Evolutionary conservation across 2,329 filamentous ascomycete species (phyloP).

Genomic region (Biscogniauxia marginata): DNA sequence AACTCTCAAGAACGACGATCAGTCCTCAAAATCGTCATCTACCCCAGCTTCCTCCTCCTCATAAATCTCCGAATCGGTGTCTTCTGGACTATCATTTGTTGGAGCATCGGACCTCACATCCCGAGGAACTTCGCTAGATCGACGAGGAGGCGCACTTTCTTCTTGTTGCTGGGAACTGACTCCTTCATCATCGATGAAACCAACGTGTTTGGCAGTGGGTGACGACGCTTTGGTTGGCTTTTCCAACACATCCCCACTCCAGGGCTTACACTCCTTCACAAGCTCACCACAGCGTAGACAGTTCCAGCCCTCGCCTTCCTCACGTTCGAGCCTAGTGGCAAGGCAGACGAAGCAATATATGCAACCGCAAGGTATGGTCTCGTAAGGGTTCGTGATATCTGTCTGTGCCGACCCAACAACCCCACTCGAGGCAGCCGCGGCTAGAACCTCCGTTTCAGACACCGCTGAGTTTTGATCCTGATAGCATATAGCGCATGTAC

Average conservation of each 20-base stretch:
- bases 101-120: conserved; percentile 5
- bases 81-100: conserved; percentile 17
- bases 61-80: conserved; percentile 33
- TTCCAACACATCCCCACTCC: conserved; percentile 85
- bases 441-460: conserved; percentile 74
- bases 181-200: conserved; percentile 56
- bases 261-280: conserved; percentile 83
- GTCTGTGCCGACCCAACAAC: conserved; percentile 86
- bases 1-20: conserved; percentile 7
- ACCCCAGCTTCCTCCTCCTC: conserved; percentile 34
- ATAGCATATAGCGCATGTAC: conserved; percentile 96
- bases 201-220: conserved; percentile 55
- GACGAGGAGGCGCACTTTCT: conserved; percentile 24
- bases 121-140: conserved; percentile 15
- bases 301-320: conserved; percentile 92
- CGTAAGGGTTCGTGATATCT: conserved; percentile 95
- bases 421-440: conserved; percentile 67
- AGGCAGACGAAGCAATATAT: conserved; percentile 96
- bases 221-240: conserved; percentile 40
- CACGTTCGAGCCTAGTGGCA: conserved; percentile 83
- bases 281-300: conserved; percentile 85
- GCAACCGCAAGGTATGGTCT: conserved; percentile 83
- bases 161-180: conserved; percentile 23
- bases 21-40: conserved; percentile 27
- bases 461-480: conserved; percentile 81